Percentiles rank a stretch among this genome's conserved stretches.
Conservation (phyloP, 768 basidiomycete species). For the Paxillus involutus region DNA sequence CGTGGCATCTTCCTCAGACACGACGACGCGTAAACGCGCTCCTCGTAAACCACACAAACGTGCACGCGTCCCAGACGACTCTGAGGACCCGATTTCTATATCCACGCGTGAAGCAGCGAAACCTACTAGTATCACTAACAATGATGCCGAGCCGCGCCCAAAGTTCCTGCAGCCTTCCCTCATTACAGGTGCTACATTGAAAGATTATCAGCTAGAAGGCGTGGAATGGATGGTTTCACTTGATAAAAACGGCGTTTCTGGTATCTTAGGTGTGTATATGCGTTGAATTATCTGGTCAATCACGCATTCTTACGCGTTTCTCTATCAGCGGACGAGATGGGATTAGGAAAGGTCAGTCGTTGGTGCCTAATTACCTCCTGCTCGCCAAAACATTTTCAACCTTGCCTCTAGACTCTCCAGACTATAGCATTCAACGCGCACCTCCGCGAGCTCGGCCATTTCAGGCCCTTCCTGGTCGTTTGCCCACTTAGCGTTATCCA, state of each 20-base stretch:
- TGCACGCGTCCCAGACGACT: constrained; percentile 7
- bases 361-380: neutral
- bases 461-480: constrained; percentile 81
- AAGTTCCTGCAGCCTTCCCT: constrained; percentile 72
- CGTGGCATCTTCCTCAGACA: constrained; percentile 6
- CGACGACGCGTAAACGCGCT: constrained; percentile 13
- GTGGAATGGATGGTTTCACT: constrained; percentile 94
- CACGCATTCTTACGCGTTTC: neutral
- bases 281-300: constrained; percentile 17
- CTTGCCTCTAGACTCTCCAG: constrained; percentile 67
- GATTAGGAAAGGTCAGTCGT: constrained; percentile 70
- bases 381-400: neutral
- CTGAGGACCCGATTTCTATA: neutral
- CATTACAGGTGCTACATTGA: constrained; percentile 82
- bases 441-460: constrained; percentile 70
- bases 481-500: constrained; percentile 92
- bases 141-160: constrained; percentile 14
- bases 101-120: constrained; percentile 14
- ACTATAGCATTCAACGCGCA: constrained; percentile 93
- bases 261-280: constrained; percentile 62
- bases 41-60: constrained; percentile 9
- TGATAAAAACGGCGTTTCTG: constrained; percentile 81
- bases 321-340: constrained; percentile 87
- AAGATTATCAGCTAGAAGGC: constrained; percentile 91
- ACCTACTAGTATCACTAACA: neutral